These are phyloP conservation scores for Tolypocladium inflatum DNA, from an alignment of 2,329 filamentous ascomycete genomes.

Conservation along the genomic window DNA sequence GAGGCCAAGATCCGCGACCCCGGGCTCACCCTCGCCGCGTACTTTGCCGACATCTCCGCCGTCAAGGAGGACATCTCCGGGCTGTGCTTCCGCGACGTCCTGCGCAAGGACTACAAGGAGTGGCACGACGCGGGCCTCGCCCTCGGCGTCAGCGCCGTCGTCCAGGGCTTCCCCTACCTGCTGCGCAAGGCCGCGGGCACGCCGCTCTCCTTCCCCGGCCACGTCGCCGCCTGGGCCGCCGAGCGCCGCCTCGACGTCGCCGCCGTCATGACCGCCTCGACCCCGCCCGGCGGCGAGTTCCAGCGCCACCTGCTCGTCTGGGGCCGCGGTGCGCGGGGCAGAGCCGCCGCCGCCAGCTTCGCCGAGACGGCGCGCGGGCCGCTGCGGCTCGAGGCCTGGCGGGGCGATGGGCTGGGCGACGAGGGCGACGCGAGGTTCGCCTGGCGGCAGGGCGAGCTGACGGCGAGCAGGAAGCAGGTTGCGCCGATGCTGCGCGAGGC, in stretches of 20 bases:
- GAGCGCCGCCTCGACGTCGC: conserved; percentile 53
- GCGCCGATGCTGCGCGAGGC: conserved; percentile 55
- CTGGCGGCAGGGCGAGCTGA: conserved; percentile 58
- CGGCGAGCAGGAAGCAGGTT: conserved; percentile 59
- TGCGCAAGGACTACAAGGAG: conserved; percentile 79
- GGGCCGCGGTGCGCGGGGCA: conserved; percentile 42
- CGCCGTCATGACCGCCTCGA: conserved; percentile 59
- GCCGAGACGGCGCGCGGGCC: conserved; percentile 28
- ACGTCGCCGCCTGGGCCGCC: conserved; percentile 41
- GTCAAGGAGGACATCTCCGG: conserved; percentile 60
- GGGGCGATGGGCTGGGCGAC: conserved; percentile 33
- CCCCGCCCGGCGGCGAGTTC: conserved; percentile 42
- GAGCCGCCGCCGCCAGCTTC: conserved; percentile 46
- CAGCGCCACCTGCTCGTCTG: conserved; percentile 59
- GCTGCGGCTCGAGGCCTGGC: conserved; percentile 49
- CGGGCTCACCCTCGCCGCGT: conserved; percentile 42
- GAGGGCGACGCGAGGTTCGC: conserved; percentile 38
- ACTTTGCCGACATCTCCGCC: conserved; percentile 48
- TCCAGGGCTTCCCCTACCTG: conserved; percentile 54
- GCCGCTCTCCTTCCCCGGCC: conserved; percentile 33
- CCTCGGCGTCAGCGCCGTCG: conserved; percentile 59
- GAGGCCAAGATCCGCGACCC: conserved; percentile 34
- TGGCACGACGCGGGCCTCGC: conserved; percentile 50
- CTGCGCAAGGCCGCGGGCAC: conserved; percentile 38
- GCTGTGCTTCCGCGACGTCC: conserved; percentile 54